Conservation (phyloP, 1,139 yeast genomes). For the Pneumocystis sp. region DNA sequence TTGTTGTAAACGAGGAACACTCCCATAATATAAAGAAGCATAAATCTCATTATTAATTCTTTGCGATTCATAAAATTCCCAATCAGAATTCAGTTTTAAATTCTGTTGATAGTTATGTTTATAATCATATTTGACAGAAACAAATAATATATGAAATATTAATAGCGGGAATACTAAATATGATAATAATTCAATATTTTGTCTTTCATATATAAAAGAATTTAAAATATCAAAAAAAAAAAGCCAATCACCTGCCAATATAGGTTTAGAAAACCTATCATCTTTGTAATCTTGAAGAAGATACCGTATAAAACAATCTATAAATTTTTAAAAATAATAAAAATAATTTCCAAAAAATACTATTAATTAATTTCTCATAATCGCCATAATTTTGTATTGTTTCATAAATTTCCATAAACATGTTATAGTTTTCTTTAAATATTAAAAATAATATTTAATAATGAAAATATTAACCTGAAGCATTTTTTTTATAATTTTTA, state of each 20-base stretch:
- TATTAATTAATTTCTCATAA: neutral
- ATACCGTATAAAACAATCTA: slow-evolving; percentile 49
- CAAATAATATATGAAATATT: slow-evolving; percentile 51
- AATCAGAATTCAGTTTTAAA: slow-evolving; percentile 11
- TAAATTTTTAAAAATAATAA: slow-evolving; percentile 16
- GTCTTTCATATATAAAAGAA: slow-evolving; percentile 30
- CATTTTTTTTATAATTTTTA: neutral
- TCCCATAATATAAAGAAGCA: slow-evolving; percentile 17
- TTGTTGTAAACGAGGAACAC: slow-evolving; percentile 15
- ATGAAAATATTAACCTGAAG: neutral
- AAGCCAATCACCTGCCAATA: slow-evolving; percentile 62
- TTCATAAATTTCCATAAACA: neutral
- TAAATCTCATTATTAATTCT: slow-evolving; percentile 17
- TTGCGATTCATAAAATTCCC: slow-evolving; percentile 15
- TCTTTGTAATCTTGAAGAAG: slow-evolving; percentile 46
- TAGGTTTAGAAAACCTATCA: slow-evolving; percentile 48
- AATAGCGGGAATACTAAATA: slow-evolving; percentile 47
- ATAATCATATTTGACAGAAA: slow-evolving; percentile 28
- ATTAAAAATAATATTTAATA: neutral
- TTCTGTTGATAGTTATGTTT: neutral
- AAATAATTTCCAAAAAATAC: neutral
- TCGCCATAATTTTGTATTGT: neutral
- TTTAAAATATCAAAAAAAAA: slow-evolving; percentile 45
- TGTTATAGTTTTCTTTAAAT: neutral
- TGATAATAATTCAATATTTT: slow-evolving; percentile 36